Percentiles rank a stretch among this genome's conserved stretches.
These are phyloP conservation scores for Boletellus ananiceps DNA, from an alignment of 768 basidiomycete species.

Conservation along the genomic window DNA sequence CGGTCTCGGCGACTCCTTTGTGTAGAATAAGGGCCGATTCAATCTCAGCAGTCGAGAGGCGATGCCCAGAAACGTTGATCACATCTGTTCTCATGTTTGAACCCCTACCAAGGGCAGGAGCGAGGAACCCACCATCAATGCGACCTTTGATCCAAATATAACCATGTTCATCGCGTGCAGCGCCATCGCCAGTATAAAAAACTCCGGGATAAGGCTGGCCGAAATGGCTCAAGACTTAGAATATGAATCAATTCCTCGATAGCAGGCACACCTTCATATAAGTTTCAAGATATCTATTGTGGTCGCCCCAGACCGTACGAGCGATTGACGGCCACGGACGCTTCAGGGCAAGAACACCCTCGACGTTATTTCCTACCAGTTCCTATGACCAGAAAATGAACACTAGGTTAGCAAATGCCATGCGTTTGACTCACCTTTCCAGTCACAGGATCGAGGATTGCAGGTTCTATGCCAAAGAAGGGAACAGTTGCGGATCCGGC, in stretches of 20 bases:
- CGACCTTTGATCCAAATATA: slow-evolving; percentile 99
- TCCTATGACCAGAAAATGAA: slow-evolving; percentile 35
- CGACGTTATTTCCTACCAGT: slow-evolving; percentile 75
- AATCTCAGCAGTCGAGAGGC: slow-evolving; percentile 95
- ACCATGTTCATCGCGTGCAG: slow-evolving; percentile 88
- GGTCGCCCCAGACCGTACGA: slow-evolving; percentile 87
- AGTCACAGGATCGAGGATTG: slow-evolving; percentile 77
- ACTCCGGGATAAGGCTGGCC: slow-evolving; percentile 74
- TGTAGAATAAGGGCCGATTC: slow-evolving; percentile 95
- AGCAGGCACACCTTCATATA: slow-evolving; percentile 52
- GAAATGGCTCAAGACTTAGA: slow-evolving; percentile 25
- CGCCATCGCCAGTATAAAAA: slow-evolving; percentile 98
- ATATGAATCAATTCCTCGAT: slow-evolving; percentile 32
- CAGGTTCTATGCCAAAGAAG: slow-evolving; percentile 93
- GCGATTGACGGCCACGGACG: slow-evolving; percentile 95
- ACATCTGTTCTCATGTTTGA: slow-evolving; percentile 53
- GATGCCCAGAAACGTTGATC: slow-evolving; percentile 97
- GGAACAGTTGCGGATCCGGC: slow-evolving; percentile 96
- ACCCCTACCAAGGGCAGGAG: background rate
- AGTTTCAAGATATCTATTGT: slow-evolving; percentile 77
- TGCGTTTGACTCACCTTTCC: slow-evolving; percentile 49
- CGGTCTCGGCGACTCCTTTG: slow-evolving; percentile 94
- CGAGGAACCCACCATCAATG: slow-evolving; percentile 67
- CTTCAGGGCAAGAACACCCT: slow-evolving; percentile 85
- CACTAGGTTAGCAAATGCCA: background rate